phyloP scores from a whole-genome alignment of 2,329 filamentous ascomycete species.

The Hypomyces rosellus region DNA sequence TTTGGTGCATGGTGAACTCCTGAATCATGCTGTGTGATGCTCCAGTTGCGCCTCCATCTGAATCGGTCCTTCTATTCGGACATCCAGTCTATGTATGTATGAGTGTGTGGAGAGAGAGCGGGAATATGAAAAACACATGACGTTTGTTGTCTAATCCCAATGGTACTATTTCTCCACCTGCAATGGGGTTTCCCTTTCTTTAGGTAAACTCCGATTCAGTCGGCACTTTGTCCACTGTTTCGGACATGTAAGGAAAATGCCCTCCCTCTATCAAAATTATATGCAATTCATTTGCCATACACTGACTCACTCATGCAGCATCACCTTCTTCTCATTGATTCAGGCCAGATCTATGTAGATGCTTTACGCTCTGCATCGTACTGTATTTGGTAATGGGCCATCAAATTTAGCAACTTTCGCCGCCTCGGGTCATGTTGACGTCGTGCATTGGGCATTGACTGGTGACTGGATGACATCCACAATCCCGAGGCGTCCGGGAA shows the following conservation, averaged over 20 bases:
- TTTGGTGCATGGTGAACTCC: too few species aligned
- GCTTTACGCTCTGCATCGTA: background rate
- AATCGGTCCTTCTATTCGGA: background rate
- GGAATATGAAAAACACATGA: background rate
- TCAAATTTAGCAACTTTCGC: too few species aligned
- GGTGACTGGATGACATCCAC: constrained; percentile 1
- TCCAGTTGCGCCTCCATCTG: background rate
- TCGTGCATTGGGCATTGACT: background rate
- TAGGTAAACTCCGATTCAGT: too few species aligned
- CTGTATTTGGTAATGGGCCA: too few species aligned
- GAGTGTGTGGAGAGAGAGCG: background rate
- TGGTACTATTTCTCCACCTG: too few species aligned
- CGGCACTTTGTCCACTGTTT: constrained; percentile 1
- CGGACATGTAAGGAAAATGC: too few species aligned
- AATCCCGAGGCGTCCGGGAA: constrained; percentile 7
- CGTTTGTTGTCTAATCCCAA: background rate
- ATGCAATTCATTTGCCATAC: too few species aligned
- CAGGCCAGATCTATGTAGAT: background rate
- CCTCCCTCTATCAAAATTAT: too few species aligned
- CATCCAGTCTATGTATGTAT: background rate
- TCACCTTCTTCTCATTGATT: too few species aligned
- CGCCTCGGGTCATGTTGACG: background rate
- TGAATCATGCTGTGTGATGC: too few species aligned
- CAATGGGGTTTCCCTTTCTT: too few species aligned
- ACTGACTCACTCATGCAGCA: too few species aligned